Base-by-base conservation (phyloP, 345 rosid species). In the Lepidium didymum region DNA sequence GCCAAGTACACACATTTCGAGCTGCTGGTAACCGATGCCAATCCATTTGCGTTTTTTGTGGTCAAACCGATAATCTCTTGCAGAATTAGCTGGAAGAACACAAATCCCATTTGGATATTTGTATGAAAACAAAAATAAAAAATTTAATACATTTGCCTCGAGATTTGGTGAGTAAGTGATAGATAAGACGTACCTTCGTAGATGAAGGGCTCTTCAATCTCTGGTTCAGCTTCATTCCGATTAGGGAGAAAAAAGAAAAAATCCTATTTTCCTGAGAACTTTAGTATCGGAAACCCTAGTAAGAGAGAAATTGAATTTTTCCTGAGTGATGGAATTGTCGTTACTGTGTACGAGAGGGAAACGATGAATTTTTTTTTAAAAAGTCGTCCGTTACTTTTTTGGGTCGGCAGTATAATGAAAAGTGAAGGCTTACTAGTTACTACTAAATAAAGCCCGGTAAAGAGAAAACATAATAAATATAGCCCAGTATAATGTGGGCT, bases 51-150 rank as follows among this genome's bases (percentile, higher is more conserved):
- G 16, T 81, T 85, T 73, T 76, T 85, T 11, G 83, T 71, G 11
- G 90, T 91, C 65, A 88, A 75, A 34, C 97, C 97, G 65, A 88
- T 80, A 4, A 85, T 75, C 77, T 86, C 89, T 77, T 84, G 81
- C 68, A 84, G 68, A 67, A 68, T 68, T 57, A 91, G 81, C 96
- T 86, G 46, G 4, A 21, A 13, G 7, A 5, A 35, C 21, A 3
- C 16, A n/a, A 44, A 56, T 15, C 10, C 44, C 6, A 19, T 10
- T 55, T 1, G 27, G 16, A 27, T 37, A 27, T 25, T 10, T 57
- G 6, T 21, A 3, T 0, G 27, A 18, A 38, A 25, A 10, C 35
- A 1, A 35, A 10, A 63, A 4, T 5, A 3, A 44, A 7, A 63
- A 6, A 4, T 11, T 12, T 8, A 44, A 19, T 42, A 56, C 47